Conservation (phyloP, 768 basidiomycete genomes). For the Steccherinum ochraceum region DNA sequence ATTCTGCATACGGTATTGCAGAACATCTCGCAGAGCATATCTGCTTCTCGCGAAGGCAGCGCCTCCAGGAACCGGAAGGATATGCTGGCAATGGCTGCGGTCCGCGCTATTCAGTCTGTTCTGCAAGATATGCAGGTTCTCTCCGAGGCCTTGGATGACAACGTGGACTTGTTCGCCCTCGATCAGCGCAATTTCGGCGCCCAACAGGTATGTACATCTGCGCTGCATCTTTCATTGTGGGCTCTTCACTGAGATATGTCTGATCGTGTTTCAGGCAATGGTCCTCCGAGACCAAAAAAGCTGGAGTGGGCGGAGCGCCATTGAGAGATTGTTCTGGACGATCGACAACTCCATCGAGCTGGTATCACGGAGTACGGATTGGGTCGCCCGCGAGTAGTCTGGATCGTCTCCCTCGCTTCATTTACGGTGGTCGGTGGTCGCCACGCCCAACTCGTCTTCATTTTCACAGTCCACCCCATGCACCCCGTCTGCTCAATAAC, state of each 20-base stretch:
- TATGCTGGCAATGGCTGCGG: conserved; percentile 60
- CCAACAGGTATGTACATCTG: conserved; percentile 66
- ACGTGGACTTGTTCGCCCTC: conserved; percentile 86
- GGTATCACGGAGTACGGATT: conserved; percentile 78
- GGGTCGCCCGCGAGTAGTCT: conserved; percentile 42
- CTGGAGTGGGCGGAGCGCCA: conserved; percentile 89
- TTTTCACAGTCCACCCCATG: neutral
- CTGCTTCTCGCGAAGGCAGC: conserved; percentile 30
- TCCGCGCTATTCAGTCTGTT: conserved; percentile 79
- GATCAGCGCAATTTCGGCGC: conserved; percentile 95
- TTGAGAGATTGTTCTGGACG: conserved; percentile 90
- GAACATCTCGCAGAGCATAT: conserved; percentile 69
- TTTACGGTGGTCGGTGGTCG: neutral
- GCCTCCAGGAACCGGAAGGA: conserved; percentile 76
- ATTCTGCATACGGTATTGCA: conserved; percentile 90
- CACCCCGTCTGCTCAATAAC: too few relatives aligned
- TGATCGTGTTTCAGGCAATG: conserved; percentile 19
- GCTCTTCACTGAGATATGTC: neutral
- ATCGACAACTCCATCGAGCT: conserved; percentile 72
- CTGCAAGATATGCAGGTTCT: conserved; percentile 83
- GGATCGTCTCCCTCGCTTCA: neutral
- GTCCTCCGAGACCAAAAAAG: conserved; percentile 93
- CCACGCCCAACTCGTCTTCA: neutral
- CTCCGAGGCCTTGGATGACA: conserved; percentile 85
- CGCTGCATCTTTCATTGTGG: neutral